A percentile compares a stretch with the other conserved stretches of the same genome.
phyloP scores from a whole-genome alignment of 805 yeast species.

The Starmerella stigmatis region DNA sequence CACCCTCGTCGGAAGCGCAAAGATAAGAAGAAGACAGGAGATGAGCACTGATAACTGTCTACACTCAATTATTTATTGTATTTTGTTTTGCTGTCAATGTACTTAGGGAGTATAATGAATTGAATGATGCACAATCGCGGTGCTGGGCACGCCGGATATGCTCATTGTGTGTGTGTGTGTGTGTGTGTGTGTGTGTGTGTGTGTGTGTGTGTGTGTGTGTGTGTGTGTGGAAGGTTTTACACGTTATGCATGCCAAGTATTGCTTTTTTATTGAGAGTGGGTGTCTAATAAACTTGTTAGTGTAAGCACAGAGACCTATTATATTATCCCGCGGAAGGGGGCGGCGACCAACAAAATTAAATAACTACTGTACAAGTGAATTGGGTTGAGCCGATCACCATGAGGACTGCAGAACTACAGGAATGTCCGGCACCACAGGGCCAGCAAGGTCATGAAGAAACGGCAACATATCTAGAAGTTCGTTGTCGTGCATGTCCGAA shows the following conservation, averaged over 20 bases:
- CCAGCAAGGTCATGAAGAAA: conserved; percentile 74
- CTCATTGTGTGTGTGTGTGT: no score
- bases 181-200: no score
- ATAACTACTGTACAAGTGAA: not conserved
- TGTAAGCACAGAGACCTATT: not conserved
- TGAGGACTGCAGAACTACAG: conserved; percentile 45
- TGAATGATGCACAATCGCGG: no score
- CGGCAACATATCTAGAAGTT: conserved; percentile 81
- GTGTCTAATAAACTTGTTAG: no score
- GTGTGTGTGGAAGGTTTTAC: no score
- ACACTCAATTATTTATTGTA: not conserved
- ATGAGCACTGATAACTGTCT: not conserved
- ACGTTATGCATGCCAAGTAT: no score
- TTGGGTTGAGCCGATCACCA: conserved; percentile 7
- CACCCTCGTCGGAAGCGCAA: not conserved
- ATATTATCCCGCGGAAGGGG: not conserved
- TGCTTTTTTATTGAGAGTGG: not conserved
- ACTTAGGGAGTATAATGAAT: no score
- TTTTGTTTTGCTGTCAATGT: no score
- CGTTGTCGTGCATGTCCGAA: conserved; percentile 95
- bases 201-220: no score
- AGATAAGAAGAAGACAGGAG: not conserved
- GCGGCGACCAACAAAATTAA: not conserved
- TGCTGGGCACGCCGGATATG: no score
- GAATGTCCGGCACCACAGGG: conserved; percentile 68